Base-by-base conservation (phyloP, 2,329 filamentous ascomycete species). In the Penicillium sp. region DNA sequence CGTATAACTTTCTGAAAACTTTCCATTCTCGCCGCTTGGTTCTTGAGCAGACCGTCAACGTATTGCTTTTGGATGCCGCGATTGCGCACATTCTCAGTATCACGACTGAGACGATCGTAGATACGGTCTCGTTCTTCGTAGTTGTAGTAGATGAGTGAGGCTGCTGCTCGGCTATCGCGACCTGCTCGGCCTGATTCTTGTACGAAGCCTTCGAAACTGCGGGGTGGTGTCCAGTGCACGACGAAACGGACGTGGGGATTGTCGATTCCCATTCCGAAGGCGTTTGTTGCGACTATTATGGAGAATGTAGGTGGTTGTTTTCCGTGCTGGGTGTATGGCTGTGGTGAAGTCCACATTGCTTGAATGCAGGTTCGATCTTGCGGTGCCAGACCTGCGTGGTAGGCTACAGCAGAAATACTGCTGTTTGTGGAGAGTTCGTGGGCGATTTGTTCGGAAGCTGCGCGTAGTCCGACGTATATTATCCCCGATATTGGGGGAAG, bases 211-310 rank as follows among this genome's bases (percentile, higher is more conserved):
- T 97, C 92, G 66, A 97, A 95, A 3, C 87, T 93, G 65, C 95
- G 95, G 8, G 92, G 89, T 8, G 95, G 79, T 51, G 89, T 87
- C 90, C 92, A 97, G 70, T 97, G 92, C 1, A 93, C 84, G 1
- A 97, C 91, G 62, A 96, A 96, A 2, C 92, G 87, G 9, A 97
- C 92, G 60, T 95, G 87, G 45, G 93, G 84, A 69, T 96, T 96
- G 70, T 97, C 91, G 56, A 97, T 96, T 24, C 92, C 92, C 92
- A 97, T 97, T 2, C 92, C 92, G 63, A 97, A 97, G 0, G 92
- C 92, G 1, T 89, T 97, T 0, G 92, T 97, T 1, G 92, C 92
- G 25, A 96, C 90, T 53, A 97, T 92, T 42, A 97, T 83, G 66
- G 93, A 90, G 71, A 93, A 95, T 1, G 87, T 87, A 24, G 80